Conservation (phyloP, 2,329 filamentous ascomycete species). For the Alternaria arbusti region DNA sequence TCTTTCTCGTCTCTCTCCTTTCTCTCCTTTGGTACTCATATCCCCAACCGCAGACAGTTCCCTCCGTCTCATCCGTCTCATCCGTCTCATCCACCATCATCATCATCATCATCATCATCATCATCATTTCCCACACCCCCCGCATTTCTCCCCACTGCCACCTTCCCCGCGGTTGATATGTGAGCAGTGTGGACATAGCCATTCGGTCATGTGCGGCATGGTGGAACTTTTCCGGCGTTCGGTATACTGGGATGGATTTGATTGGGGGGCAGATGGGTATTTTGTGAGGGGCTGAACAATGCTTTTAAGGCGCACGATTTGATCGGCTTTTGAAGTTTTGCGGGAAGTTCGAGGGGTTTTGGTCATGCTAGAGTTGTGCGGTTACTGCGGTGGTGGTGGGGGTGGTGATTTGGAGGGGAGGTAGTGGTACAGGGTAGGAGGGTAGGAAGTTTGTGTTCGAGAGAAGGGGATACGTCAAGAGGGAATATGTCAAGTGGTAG, state of each 20-base stretch:
- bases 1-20: too few relatives aligned
- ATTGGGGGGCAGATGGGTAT: neutral
- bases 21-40: too few relatives aligned
- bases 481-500: neutral
- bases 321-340: neutral
- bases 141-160: neutral
- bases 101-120: neutral
- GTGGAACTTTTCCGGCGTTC: neutral
- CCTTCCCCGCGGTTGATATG: slow-evolving; percentile 3
- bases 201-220: neutral
- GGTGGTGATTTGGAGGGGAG: neutral
- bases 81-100: too few relatives aligned
- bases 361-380: neutral
- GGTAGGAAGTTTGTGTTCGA: neutral
- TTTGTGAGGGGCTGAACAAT: neutral
- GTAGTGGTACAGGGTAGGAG: neutral
- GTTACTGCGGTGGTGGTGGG: too few relatives aligned
- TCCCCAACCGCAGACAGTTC: neutral
- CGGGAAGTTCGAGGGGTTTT: neutral
- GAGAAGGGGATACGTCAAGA: neutral
- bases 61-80: too few relatives aligned
- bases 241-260: neutral
- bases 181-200: neutral
- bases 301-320: neutral
- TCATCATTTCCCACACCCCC: neutral